These are phyloP conservation scores for Neonectria hederae DNA, from an alignment of 2,329 filamentous ascomycete genomes.

Conservation along the genomic window DNA sequence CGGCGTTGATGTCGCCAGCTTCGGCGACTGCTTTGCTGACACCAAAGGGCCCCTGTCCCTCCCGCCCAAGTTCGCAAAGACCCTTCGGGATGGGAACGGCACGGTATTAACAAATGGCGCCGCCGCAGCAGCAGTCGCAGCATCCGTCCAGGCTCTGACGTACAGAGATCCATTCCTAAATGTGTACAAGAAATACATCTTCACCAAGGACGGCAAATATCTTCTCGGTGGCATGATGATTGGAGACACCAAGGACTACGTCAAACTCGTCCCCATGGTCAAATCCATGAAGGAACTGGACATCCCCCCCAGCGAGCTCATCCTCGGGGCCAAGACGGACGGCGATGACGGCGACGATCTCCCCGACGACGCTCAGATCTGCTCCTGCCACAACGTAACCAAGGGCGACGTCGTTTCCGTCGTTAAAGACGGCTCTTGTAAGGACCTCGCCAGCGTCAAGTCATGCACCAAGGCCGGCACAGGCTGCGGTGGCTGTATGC, in stretches of 20 bases:
- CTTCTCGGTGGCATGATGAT: constrained; percentile 98
- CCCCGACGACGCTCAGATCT: constrained; percentile 86
- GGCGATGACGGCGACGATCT: constrained; percentile 81
- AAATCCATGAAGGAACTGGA: constrained; percentile 85
- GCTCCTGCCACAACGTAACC: constrained; percentile 91
- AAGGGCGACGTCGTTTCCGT: constrained; percentile 80
- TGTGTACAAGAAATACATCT: constrained; percentile 94
- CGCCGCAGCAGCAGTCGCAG: constrained; percentile 34
- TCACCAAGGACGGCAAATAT: constrained; percentile 89
- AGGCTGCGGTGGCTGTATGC: constrained; percentile 90
- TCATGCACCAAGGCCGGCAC: constrained; percentile 92
- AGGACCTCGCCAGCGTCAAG: constrained; percentile 83
- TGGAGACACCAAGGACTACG: constrained; percentile 88
- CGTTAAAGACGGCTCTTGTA: constrained; percentile 83
- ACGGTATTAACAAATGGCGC: background rate
- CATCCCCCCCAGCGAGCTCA: constrained; percentile 81
- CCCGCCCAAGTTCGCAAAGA: constrained; percentile 65
- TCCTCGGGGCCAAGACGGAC: constrained; percentile 77
- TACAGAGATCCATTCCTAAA: constrained; percentile 90
- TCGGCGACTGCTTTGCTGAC: constrained; percentile 94
- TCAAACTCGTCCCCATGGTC: constrained; percentile 88
- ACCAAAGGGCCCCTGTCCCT: constrained; percentile 80
- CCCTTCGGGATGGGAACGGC: constrained; percentile 28
- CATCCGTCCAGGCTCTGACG: constrained; percentile 82
- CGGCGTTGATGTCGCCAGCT: constrained; percentile 90